Evolutionary conservation across 768 basidiomycete genomes (phyloP), one percentile per base, ranked within the genome.

Genomic region (Thelephora ganbajun): DNA sequence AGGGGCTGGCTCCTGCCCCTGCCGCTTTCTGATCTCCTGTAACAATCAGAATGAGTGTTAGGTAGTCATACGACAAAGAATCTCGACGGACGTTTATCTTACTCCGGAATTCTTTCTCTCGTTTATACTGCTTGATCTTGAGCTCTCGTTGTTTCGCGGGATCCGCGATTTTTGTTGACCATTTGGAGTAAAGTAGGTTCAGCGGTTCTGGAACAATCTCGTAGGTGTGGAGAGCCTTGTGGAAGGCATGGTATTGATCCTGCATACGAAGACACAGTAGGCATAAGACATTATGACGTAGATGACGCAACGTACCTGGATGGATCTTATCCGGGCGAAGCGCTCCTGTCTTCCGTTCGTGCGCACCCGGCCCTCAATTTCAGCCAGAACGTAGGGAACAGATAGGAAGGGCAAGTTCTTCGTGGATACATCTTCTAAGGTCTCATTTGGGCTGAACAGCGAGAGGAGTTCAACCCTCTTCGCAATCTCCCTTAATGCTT

Each of bases 111-210:
- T 85, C 83, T 62, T 87, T 93, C 63, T 94, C 91, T 48, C 77
- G 74, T 62, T 82, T 80, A 62, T 79, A 97, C 59, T 93, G 92
- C 51, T 77, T 80, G 53, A 99, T 96, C 68, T 96, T 99, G 33
- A 81, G 61, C 54, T 94, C 91, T 54, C 96, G 68, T 48, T 83
- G 72, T 57, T 73, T 76, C 1, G 77, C 73, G 16, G 81, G 74
- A 61, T 97, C 84, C 9, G 57, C 62, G 44, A 80, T 62, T n/a
- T 66, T 55, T 7, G 69, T 68, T 9, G 71, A 53, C 46, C 69
- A 71, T 43, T 69, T 70, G 39, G 63, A 66, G 53, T 80, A 74
- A 11, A 89, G 58, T 11, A 61, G 63, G 42, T 73, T 72, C 54
- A 88, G 82, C 2, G 70, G 67, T 30, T 73, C 69, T 0, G 80